Percentiles rank a stretch among this genome's conserved stretches.
Evolutionary conservation across 352 stramenopile species (phyloP).

Genomic region (Phytophthora capsici): DNA sequence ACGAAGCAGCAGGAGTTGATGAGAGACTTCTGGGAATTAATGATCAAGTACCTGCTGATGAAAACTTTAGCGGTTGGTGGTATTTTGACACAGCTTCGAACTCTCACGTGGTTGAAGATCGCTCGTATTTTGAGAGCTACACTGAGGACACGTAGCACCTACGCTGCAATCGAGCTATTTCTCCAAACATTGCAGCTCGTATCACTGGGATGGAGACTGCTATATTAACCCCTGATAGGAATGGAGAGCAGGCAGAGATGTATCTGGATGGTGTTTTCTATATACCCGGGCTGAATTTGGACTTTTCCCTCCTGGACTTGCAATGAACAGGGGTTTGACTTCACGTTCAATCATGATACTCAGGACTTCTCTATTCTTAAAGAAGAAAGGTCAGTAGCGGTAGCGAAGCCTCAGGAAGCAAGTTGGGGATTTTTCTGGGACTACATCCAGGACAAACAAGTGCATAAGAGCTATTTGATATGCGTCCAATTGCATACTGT

Average conservation of each 20-base stretch:
- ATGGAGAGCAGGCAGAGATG: slow-evolving; percentile 4
- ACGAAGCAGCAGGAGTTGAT: too few species aligned
- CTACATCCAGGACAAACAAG: background rate
- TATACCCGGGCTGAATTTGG: slow-evolving; percentile 2
- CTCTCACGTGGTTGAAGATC: slow-evolving; percentile 3
- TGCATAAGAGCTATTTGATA: background rate
- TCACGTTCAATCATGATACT: background rate
- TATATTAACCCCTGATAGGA: background rate
- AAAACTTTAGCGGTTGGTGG: slow-evolving; percentile 1
- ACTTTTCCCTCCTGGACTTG: slow-evolving; percentile 4
- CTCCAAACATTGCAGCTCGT: background rate
- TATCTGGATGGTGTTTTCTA: slow-evolving; percentile 18
- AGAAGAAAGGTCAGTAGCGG: background rate
- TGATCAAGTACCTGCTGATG: background rate
- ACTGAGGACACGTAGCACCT: background rate
- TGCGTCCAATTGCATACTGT: background rate
- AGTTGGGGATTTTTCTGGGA: slow-evolving; percentile 5
- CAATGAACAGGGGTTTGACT: slow-evolving; percentile 13
- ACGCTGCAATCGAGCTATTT: background rate
- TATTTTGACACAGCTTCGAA: slow-evolving; percentile 14
- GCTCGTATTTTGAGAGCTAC: slow-evolving; percentile 7
- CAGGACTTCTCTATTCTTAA: background rate
- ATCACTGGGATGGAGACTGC: slow-evolving; percentile 4
- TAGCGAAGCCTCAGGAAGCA: background rate
- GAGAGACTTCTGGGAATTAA: too few species aligned